phyloP scores from a whole-genome alignment of 306 rosid species.

The Pyrus bretschneideri region DNA sequence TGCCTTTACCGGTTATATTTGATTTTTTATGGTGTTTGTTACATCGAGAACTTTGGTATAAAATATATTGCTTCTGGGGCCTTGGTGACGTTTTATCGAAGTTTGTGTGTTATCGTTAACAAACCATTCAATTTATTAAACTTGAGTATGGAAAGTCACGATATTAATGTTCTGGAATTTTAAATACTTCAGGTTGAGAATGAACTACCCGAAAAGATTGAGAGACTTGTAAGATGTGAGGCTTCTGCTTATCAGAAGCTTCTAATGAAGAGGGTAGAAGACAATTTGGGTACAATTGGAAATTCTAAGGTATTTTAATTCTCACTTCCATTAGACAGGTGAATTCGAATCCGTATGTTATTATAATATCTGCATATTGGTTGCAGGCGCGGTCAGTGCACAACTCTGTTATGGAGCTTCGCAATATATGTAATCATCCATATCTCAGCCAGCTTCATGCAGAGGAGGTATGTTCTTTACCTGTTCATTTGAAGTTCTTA shows the following conservation, averaged over 20 bases:
- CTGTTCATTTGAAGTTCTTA: slow-evolving; percentile 9
- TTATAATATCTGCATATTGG: not conserved
- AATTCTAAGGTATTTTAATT: slow-evolving; percentile 49
- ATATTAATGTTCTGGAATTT: slow-evolving; percentile 18
- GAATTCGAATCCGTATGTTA: not conserved
- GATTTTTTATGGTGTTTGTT: not conserved
- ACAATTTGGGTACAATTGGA: slow-evolving; percentile 91
- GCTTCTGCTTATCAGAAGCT: slow-evolving; percentile 99
- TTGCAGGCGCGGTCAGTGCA: slow-evolving; percentile 86
- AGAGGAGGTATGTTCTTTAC: slow-evolving; percentile 67
- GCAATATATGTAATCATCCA: slow-evolving; percentile 99
- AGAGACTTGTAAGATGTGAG: slow-evolving; percentile 92
- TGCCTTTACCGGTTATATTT: not conserved
- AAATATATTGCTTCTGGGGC: slow-evolving; percentile 8
- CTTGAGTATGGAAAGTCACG: slow-evolving; percentile 13
- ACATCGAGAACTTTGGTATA: not conserved
- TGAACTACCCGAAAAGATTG: slow-evolving; percentile 93
- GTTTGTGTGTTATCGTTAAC: not conserved
- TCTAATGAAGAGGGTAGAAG: slow-evolving; percentile 97
- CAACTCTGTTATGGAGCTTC: slow-evolving; percentile 99
- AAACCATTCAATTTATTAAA: not conserved
- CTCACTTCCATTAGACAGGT: not conserved
- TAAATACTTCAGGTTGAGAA: slow-evolving; percentile 70
- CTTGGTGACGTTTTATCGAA: slow-evolving; percentile 3
- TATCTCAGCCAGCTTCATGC: slow-evolving; percentile 96